A percentile compares a stretch with the other conserved stretches of the same genome.
phyloP scores from a whole-genome alignment of 2,329 filamentous ascomycete genomes.

The Ophiostoma montium region DNA sequence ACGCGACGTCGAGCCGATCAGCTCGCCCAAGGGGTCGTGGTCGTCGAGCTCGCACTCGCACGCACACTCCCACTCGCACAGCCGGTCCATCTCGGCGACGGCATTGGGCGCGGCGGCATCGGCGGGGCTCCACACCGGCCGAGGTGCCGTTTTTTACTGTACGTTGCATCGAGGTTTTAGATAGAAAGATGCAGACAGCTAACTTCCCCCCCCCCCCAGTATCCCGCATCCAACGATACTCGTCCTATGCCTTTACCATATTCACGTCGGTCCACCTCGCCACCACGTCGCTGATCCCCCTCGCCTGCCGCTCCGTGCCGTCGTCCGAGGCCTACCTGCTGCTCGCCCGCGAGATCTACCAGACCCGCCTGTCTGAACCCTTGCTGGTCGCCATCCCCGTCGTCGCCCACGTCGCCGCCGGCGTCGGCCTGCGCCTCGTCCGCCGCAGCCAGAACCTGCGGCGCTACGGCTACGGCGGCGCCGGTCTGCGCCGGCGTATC shows the following conservation, averaged over 20 bases:
- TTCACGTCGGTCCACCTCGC: conserved; percentile 66
- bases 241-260: conserved; percentile 67
- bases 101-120: conserved; percentile 15
- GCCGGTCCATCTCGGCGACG: conserved; percentile 4
- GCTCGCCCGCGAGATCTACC: conserved; percentile 83
- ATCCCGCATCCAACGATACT: conserved; percentile 70
- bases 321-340: conserved; percentile 76
- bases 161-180: background rate
- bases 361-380: conserved; percentile 67
- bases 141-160: conserved; percentile 48
- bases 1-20: conserved; percentile 16
- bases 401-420: conserved; percentile 60
- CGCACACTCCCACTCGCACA: no score
- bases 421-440: conserved; percentile 62
- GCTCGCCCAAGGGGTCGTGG: background rate
- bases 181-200: background rate
- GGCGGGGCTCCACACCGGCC: conserved; percentile 24
- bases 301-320: conserved; percentile 56
- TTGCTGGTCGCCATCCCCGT: conserved; percentile 65
- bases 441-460: conserved; percentile 55
- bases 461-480: conserved; percentile 51
- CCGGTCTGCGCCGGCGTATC: background rate
- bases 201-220: no score
- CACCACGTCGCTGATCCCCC: conserved; percentile 70
- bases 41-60: no score